Evolutionary conservation across 192 early-diverging fungal genomes (phyloP), one percentile per base, ranked within the genome.

Genomic region (Coemansia sp.): DNA sequence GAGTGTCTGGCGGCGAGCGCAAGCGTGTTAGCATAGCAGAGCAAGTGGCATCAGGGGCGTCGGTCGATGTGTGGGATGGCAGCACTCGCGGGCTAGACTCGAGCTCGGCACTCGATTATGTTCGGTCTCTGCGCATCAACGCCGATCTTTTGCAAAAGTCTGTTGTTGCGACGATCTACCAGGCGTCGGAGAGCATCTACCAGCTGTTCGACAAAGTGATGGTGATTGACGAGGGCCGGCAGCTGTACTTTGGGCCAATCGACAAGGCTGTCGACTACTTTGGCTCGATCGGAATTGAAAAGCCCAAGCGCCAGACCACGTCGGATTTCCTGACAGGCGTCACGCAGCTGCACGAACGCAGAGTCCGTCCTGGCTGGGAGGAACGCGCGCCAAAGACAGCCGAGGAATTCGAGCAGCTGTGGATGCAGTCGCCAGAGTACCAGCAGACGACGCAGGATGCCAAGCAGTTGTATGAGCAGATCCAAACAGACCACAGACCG

Each of bases 151-250:
- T 61, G 46, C 70, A 87, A 45, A 89, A 88, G 49, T 80, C 89
- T 0, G 87, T 85, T 0, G 66, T 85, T 23, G 83, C 75, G n/a
- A 81, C 83, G 5, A 71, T 88, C n/a, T 86, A 85, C 74, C 87
- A 90, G 78, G 87, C 89, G 8, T 88, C 89, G 8, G 90, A 94
- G 67, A 89, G 83, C 80, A 91, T 93, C 55, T 91, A 85, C 71
- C 72, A 84, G 34, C 70, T 91, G 22, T 91, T 91, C 70, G 88
- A 91, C 75, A 81, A 89, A 77, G 83, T 87, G 9, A 69, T 89
- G 59, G 79, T 91, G 17, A 60, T 91, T 3, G 87, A 88, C 58
- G 79, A 88, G 25, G 90, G 90, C 62, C 82, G 83, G 33, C 85
- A 85, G 61, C 79, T 90, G 61, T 91, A 86, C 72, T 90, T 88